Base-by-base conservation (phyloP, 495 filamentous ascomycete species). In the Sordaria brevicollis region DNA sequence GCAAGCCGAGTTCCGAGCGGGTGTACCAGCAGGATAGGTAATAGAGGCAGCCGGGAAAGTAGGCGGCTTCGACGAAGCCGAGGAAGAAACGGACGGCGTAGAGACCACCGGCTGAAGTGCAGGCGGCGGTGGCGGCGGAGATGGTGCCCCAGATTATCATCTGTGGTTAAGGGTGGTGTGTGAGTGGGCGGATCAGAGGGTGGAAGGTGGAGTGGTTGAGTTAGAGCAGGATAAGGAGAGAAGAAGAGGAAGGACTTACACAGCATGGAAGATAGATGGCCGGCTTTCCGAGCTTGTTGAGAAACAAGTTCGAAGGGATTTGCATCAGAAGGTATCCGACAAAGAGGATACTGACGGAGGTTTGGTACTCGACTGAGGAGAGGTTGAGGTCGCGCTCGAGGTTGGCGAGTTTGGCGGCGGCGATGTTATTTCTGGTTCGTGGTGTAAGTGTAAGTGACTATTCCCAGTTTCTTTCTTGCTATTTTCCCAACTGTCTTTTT, bases 121-220 rank as follows among this genome's bases (percentile, higher is more conserved):
- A 87, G 8, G 80, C 86, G 38, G 88, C 88, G 2, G 89, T 90
- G 0, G 81, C 80, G 0, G 86, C 87, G 0, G 88, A 91, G 68
- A 93, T 89, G n/a, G 88, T 78, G n/a, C 89, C 89, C 91, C 90
- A 93, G 4, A 89, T 69, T 25, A 89, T 79, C 88, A 91, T 92
- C 81, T 83, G 70, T 7, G 10, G 29, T n/a, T n/a, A 72, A 25
- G 83, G 71, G 82, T 84, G 15, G 80, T 82, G 35, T 83, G 74
- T 74, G 67, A 73, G 75, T 65, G 37, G 15, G 38, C 35, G 31
- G 10, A 68, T 65, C 0, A 35, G n/a, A 49, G 41, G 6, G 19
- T 19, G 21, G 8, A 3, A 43, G 3, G 39, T n/a, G n/a, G n/a
- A n/a, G n/a, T 19, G 31, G 21, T 33, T 13, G 9, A n/a, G 17